Evolutionary conservation across 495 filamentous ascomycete genomes (phyloP), one percentile per base, ranked within the genome.

Genomic region (Lichenothelia convexa): DNA sequence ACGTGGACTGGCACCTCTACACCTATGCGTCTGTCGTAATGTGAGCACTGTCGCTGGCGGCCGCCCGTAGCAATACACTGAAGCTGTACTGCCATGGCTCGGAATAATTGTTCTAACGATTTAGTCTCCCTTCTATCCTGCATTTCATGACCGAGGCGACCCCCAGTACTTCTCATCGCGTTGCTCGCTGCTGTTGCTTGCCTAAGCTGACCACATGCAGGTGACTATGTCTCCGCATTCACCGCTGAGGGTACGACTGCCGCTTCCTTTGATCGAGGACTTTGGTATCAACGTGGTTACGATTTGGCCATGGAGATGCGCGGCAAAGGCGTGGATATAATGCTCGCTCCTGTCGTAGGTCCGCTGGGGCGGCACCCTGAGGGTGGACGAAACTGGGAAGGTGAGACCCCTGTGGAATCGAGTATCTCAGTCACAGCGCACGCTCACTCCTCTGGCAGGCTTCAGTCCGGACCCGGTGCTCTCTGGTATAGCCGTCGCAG

Each of bases 371-470:
- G 53, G 21, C 41, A 36, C 30, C 53, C 53, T 19, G 53, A 49
- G 35, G 80, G 73, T 21, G 89, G 89, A n/a, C 71, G 89, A 20
- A 89, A 87, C 56, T 94, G 89, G 89, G 80, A 84, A 43, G 52
- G 43, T 41, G 13, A 8, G 45, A 24, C 11, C 15, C 33, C 18
- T 24, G 18, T 33, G 18, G 9, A 7, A 7, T 27, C 8, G 13
- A 27, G 13, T 27, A 13, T 13, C 7, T 8, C 24, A 27, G 24
- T 27, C 24, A 7, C 7, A 13, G 8, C 24, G 13, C 24, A n/a
- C n/a, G 7, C 8, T 8, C 24, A 13, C 24, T 27, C 8, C 13
- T 13, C 24, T 21, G 5, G 18, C 40, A 41, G 53, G 57, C 21
- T 61, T 61, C 49, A 55, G 53, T 20, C 55, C 56, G 7, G 58